Conservation (phyloP, 1,284 basidiomycete species). For the Hemileia vastatrix region DNA sequence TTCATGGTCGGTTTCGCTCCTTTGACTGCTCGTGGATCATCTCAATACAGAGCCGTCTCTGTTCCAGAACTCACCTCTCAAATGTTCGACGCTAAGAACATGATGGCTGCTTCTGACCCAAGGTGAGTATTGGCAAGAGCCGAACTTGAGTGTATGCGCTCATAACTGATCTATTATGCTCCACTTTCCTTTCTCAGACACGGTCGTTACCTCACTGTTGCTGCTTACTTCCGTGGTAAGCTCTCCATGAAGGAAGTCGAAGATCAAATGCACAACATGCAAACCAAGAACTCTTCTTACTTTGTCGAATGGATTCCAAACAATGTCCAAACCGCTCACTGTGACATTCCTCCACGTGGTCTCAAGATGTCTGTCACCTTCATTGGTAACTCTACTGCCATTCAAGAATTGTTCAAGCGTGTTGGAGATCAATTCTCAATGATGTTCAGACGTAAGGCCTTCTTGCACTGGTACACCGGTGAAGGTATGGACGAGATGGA, state of each 20-base stretch:
- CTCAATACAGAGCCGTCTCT: slow-evolving; percentile 86
- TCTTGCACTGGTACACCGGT: slow-evolving; percentile 94
- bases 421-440: slow-evolving; percentile 85
- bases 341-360: slow-evolving; percentile 85
- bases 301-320: slow-evolving; percentile 42
- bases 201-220: slow-evolving; percentile 41
- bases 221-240: slow-evolving; percentile 42
- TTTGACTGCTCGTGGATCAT: slow-evolving; percentile 81
- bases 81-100: slow-evolving; percentile 96
- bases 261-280: slow-evolving; percentile 32
- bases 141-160: background rate
- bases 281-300: slow-evolving; percentile 36
- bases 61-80: slow-evolving; percentile 94
- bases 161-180: background rate
- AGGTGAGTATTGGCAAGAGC: slow-evolving; percentile 44
- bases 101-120: slow-evolving; percentile 74
- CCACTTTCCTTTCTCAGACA: slow-evolving; percentile 1
- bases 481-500: slow-evolving; percentile 99
- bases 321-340: slow-evolving; percentile 77
- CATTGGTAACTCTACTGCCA: slow-evolving; percentile 84
- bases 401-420: slow-evolving; percentile 88
- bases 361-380: slow-evolving; percentile 72
- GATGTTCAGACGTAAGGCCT: slow-evolving; percentile 98
- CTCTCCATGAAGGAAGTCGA: slow-evolving; percentile 40
- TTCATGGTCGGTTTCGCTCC: slow-evolving; percentile 98